Evolutionary conservation across 2,329 filamentous ascomycete genomes (phyloP).

Genomic region (Ophiostoma tasmaniense): DNA sequence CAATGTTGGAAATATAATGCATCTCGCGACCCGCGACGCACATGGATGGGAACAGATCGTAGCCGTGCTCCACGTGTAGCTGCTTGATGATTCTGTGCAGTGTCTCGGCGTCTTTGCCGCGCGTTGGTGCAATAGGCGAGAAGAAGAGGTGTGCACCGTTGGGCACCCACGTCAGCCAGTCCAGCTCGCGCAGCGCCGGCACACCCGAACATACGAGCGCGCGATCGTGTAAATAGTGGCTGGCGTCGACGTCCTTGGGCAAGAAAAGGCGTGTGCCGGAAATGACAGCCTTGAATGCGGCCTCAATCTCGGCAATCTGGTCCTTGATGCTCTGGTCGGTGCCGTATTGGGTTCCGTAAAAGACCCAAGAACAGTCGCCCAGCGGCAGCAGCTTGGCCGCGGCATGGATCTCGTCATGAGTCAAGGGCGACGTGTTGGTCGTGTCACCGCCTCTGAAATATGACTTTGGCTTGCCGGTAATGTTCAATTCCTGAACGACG

Average conservation of each 20-base stretch:
- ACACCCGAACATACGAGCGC: constrained; percentile 29
- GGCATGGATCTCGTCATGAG: constrained; percentile 26
- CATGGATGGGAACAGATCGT: constrained; percentile 45
- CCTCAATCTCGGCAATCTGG: constrained; percentile 34
- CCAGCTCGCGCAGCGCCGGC: constrained; percentile 32
- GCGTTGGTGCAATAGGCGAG: constrained; percentile 42
- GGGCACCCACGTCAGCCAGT: constrained; percentile 41
- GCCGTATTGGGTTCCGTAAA: constrained; percentile 40
- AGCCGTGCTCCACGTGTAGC: constrained; percentile 34
- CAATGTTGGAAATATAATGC: constrained; percentile 44
- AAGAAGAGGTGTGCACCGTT: constrained; percentile 43
- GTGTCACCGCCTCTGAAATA: constrained; percentile 18
- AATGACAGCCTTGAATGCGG: constrained; percentile 32
- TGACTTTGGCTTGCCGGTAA: constrained; percentile 32
- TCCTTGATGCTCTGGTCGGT: constrained; percentile 24
- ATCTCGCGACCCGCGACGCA: constrained; percentile 45
- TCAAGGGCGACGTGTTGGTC: constrained; percentile 22
- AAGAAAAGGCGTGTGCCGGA: constrained; percentile 36
- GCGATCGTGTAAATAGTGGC: constrained; percentile 32
- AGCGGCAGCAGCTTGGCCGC: constrained; percentile 32
- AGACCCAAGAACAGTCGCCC: constrained; percentile 39
- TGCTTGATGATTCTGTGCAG: constrained; percentile 35
- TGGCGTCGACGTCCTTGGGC: constrained; percentile 32
- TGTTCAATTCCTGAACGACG: constrained; percentile 30
- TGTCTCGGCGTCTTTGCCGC: constrained; percentile 37